Evolutionary conservation across 2,329 filamentous ascomycete genomes (phyloP).

Genomic region (Fusarium cicatricum): DNA sequence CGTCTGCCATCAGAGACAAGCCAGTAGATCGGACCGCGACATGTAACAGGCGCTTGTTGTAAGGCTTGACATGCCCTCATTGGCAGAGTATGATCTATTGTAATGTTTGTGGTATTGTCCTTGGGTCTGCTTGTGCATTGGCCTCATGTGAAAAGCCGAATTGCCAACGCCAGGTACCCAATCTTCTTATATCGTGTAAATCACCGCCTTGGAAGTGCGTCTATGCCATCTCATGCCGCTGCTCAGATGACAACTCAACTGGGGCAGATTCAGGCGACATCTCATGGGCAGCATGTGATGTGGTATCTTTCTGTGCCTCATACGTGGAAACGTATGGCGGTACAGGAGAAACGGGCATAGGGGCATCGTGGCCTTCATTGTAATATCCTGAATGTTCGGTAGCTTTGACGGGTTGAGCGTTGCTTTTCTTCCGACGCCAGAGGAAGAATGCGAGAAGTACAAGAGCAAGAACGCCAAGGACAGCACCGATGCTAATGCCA

Average conservation of each 20-base stretch:
- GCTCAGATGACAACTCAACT: not conserved
- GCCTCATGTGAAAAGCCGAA: too few relatives aligned
- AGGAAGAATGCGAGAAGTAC: conserved; percentile 13
- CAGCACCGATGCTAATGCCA: conserved; percentile 5
- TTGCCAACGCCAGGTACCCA: too few relatives aligned
- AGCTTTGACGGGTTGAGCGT: not conserved
- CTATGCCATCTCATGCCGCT: conserved; percentile 17
- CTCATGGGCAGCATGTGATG: not conserved
- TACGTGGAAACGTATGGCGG: not conserved
- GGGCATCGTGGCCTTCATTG: not conserved
- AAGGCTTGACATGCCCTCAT: too few relatives aligned
- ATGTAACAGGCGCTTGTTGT: too few relatives aligned
- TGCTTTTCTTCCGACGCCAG: conserved; percentile 21
- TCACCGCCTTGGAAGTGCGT: too few relatives aligned
- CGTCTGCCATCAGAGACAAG: too few relatives aligned
- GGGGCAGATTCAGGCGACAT: conserved; percentile 4
- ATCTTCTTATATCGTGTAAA: too few relatives aligned
- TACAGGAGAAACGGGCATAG: not conserved
- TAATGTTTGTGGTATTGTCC: too few relatives aligned
- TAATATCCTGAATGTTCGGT: not conserved
- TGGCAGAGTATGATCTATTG: too few relatives aligned
- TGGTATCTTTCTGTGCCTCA: not conserved
- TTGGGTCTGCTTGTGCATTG: too few relatives aligned
- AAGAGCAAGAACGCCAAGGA: conserved; percentile 14
- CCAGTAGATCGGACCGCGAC: too few relatives aligned